phyloP scores from a whole-genome alignment of 495 filamentous ascomycete species.

The Haplographium delicatum region DNA sequence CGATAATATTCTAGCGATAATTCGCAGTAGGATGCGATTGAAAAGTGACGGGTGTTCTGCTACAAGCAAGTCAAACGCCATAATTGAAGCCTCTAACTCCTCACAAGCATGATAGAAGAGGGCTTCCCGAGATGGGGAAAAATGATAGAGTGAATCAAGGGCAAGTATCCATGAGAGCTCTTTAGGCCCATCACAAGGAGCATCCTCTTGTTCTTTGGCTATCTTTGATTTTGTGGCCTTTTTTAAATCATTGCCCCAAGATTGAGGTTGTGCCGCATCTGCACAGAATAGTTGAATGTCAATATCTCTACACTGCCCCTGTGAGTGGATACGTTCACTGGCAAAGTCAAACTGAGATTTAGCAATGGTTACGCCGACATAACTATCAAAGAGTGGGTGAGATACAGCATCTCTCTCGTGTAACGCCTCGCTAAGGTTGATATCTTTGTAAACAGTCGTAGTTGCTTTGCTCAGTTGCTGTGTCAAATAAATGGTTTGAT shows the following conservation, averaged over 20 bases:
- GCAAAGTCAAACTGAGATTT: slow-evolving; percentile 30
- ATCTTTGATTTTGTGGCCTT: not conserved
- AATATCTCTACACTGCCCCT: not conserved
- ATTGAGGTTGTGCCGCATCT: slow-evolving; percentile 1
- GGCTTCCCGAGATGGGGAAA: slow-evolving; percentile 38
- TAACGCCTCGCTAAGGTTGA: too few species aligned
- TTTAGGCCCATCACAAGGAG: not conserved
- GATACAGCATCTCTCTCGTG: not conserved
- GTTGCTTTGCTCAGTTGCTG: not conserved
- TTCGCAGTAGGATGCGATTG: not conserved
- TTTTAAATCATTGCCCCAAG: not conserved
- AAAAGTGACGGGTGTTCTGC: not conserved
- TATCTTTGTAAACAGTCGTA: not conserved
- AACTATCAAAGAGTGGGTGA: slow-evolving; percentile 29
- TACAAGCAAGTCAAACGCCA: slow-evolving; percentile 28
- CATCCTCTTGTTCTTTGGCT: not conserved
- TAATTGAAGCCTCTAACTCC: slow-evolving; percentile 36
- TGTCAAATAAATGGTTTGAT: slow-evolving; percentile 36
- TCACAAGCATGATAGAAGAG: slow-evolving; percentile 32
- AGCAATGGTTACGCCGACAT: slow-evolving; percentile 39
- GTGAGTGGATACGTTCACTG: slow-evolving; percentile 17
- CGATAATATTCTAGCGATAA: too few species aligned
- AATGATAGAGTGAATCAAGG: slow-evolving; percentile 47
- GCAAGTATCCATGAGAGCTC: slow-evolving; percentile 39
- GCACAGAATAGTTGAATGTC: slow-evolving; percentile 1